A percentile compares a stretch with the other conserved stretches of the same genome.
phyloP scores from a whole-genome alignment of 129 eudicot species.

The Lonicera japonica region DNA sequence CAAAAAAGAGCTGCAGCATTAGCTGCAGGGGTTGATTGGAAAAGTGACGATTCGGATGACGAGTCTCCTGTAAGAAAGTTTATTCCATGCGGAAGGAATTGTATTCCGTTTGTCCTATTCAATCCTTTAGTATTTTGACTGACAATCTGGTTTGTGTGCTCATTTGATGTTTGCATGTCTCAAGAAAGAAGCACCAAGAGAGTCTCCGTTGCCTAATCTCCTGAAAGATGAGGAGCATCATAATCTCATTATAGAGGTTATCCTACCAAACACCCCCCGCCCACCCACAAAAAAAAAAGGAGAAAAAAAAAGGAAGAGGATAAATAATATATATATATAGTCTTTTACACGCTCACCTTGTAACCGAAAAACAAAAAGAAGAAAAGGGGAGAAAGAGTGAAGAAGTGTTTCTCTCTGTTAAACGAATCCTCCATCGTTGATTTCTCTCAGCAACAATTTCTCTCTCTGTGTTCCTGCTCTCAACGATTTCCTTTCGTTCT shows the following conservation, averaged over 20 bases:
- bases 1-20: conserved; percentile 66
- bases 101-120: background rate
- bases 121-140: conserved; percentile 2
- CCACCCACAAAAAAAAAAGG: no score
- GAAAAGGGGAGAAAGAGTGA: no score
- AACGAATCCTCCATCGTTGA: no score
- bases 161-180: conserved; percentile 12
- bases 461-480: no score
- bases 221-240: conserved; percentile 59
- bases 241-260: conserved; percentile 69
- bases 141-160: conserved; percentile 4
- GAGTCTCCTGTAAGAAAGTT: conserved; percentile 61
- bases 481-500: no score
- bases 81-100: background rate
- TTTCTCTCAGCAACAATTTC: no score
- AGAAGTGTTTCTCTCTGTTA: no score
- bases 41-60: conserved; percentile 72
- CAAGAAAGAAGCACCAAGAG: conserved; percentile 45
- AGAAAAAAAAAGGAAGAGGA: no score
- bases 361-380: no score
- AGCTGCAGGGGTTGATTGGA: conserved; percentile 88
- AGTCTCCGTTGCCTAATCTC: conserved; percentile 82
- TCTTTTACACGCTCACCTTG: no score
- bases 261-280: conserved; percentile 8
- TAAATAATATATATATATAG: no score